Percentiles rank a stretch among this genome's conserved stretches.
phyloP scores from a whole-genome alignment of 768 basidiomycete species.

The Mycena leptocephala region DNA sequence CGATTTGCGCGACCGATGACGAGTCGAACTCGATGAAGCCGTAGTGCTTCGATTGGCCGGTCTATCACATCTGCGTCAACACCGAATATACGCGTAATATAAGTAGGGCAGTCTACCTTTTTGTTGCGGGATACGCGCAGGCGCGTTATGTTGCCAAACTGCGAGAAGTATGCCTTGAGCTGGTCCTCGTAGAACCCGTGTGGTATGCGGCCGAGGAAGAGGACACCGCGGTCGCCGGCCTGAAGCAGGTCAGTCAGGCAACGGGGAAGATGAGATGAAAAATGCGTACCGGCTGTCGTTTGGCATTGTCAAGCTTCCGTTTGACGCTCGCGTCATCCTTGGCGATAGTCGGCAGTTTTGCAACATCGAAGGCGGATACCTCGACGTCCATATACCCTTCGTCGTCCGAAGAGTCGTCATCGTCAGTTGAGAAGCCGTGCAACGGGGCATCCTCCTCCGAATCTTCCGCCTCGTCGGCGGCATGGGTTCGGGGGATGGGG shows the following conservation, averaged over 20 bases:
- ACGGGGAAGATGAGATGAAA: background rate
- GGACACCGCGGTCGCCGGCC: constrained; percentile 82
- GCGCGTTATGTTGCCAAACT: constrained; percentile 93
- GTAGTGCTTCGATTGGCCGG: constrained; percentile 97
- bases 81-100: background rate
- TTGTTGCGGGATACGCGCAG: constrained; percentile 94
- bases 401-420: constrained; percentile 85
- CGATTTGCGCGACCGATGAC: constrained; percentile 91
- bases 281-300: constrained; percentile 75
- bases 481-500: background rate
- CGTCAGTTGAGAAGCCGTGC: constrained; percentile 85
- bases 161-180: constrained; percentile 92
- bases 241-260: constrained; percentile 37
- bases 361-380: constrained; percentile 72
- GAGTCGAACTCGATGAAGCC: constrained; percentile 97
- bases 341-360: constrained; percentile 86
- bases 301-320: constrained; percentile 72
- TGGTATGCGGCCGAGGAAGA: constrained; percentile 93
- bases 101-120: constrained; percentile 71
- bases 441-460: constrained; percentile 64
- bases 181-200: constrained; percentile 99
- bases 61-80: constrained; percentile 61
- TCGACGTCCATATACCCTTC: constrained; percentile 69
- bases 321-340: constrained; percentile 91
- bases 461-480: constrained; percentile 23